A percentile compares a stretch with the other conserved stretches of the same genome.
Evolutionary conservation across 495 filamentous ascomycete species (phyloP).

Genomic region (Aspergillus ellipticus): DNA sequence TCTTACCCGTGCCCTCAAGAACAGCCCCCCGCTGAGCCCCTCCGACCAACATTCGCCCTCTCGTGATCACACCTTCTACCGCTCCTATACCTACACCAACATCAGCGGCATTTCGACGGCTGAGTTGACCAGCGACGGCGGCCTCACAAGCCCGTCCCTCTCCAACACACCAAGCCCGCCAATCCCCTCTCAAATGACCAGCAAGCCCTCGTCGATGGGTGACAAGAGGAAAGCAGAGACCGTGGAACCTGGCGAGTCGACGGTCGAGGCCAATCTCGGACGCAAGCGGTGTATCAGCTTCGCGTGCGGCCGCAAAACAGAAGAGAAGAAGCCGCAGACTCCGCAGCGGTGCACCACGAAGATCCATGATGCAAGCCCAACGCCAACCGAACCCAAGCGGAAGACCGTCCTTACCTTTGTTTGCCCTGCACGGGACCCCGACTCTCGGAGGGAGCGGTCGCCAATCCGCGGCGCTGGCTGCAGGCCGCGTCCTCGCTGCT

Average conservation of each 20-base stretch:
- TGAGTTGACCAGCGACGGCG: constrained; percentile 88
- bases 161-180: constrained; percentile 88
- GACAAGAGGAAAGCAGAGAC: constrained; percentile 26
- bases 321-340: constrained; percentile 22
- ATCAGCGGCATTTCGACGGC: constrained; percentile 74
- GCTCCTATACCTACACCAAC: constrained; percentile 72
- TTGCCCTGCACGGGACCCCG: constrained; percentile 49
- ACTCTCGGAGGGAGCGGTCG: constrained; percentile 29
- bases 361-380: constrained; percentile 10
- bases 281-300: constrained; percentile 91
- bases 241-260: constrained; percentile 34
- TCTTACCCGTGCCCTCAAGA: constrained; percentile 73
- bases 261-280: constrained; percentile 55
- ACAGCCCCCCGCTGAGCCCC: constrained; percentile 52
- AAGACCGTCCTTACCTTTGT: constrained; percentile 57
- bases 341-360: constrained; percentile 14
- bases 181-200: constrained; percentile 42
- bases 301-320: constrained; percentile 61
- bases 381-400: constrained; percentile 42
- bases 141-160: constrained; percentile 83
- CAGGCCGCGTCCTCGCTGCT: constrained; percentile 41
- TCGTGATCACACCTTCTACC: constrained; percentile 43
- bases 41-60: constrained; percentile 32
- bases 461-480: constrained; percentile 25
- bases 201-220: constrained; percentile 18